Evolutionary conservation across 208 protist species (phyloP).

Genomic region (Trypanosomatidae sp.): DNA sequence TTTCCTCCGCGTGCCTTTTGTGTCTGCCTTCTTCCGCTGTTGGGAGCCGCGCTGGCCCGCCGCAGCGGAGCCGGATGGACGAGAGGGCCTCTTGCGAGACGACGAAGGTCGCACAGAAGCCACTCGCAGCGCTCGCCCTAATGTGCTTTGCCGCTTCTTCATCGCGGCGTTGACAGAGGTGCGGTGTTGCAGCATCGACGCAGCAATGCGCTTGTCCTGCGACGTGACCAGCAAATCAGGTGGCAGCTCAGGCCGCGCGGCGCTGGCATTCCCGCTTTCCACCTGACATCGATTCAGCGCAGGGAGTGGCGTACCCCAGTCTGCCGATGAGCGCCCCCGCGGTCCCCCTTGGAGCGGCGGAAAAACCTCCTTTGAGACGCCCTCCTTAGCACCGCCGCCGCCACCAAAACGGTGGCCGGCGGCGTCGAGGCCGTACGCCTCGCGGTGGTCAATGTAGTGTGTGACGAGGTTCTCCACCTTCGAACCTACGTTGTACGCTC

Average conservation of each 20-base stretch:
- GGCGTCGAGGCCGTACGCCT: slow-evolving; percentile 64
- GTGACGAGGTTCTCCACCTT: slow-evolving; percentile 37
- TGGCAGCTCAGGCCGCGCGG: slow-evolving; percentile 18
- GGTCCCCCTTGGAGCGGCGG: slow-evolving; percentile 3
- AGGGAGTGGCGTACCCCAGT: slow-evolving; percentile 13
- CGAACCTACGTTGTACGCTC: slow-evolving; percentile 84
- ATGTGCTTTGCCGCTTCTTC: slow-evolving; percentile 23
- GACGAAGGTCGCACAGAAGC: no score
- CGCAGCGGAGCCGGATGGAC: no score
- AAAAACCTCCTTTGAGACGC: slow-evolving; percentile 3
- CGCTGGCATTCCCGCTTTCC: background rate
- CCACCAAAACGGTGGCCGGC: slow-evolving; percentile 13
- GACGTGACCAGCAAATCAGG: slow-evolving; percentile 22
- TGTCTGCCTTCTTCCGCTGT: slow-evolving; percentile 11
- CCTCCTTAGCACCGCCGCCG: slow-evolving; percentile 2
- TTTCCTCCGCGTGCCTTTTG: no score
- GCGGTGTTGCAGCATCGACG: slow-evolving; percentile 8
- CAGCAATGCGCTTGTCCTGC: slow-evolving; percentile 14
- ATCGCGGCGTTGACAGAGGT: slow-evolving; percentile 3
- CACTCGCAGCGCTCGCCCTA: slow-evolving; percentile 5
- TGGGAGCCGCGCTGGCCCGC: no score
- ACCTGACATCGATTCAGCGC: slow-evolving; percentile 23
- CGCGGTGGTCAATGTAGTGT: slow-evolving; percentile 72
- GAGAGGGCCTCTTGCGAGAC: no score
- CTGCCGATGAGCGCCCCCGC: slow-evolving; percentile 14